Conservation (phyloP, 805 yeast species). For the Lipomyces orientalis region DNA sequence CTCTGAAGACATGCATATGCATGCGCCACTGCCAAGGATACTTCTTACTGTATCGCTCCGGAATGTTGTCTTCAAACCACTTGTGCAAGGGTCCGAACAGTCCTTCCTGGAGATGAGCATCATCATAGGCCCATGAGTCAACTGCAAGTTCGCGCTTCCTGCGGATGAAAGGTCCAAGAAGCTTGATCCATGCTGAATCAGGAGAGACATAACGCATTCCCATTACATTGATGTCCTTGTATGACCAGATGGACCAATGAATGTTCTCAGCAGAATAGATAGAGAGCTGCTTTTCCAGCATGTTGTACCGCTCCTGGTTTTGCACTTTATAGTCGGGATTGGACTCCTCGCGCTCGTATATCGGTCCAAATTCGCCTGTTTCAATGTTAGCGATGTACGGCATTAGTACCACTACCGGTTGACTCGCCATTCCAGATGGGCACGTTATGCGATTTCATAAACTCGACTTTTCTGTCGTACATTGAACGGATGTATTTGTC, state of each 20-base stretch:
- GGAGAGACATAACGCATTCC: slow-evolving; percentile 57
- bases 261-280: slow-evolving; percentile 51
- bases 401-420: no score
- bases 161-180: slow-evolving; percentile 52
- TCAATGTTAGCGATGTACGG: slow-evolving; percentile 31
- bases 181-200: slow-evolving; percentile 51
- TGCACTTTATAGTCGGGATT: slow-evolving; percentile 53
- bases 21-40: slow-evolving; percentile 53
- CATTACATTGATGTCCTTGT: slow-evolving; percentile 60
- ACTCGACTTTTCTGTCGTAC: slow-evolving; percentile 54
- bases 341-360: slow-evolving; percentile 42
- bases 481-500: slow-evolving; percentile 47
- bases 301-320: slow-evolving; percentile 51
- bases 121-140: slow-evolving; percentile 59
- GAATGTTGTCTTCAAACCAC: slow-evolving; percentile 51
- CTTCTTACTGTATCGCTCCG: slow-evolving; percentile 49
- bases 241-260: slow-evolving; percentile 60
- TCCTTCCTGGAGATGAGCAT: slow-evolving; percentile 47
- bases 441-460: slow-evolving; percentile 49
- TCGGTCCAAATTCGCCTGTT: slow-evolving; percentile 50
- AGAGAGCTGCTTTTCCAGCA: slow-evolving; percentile 54
- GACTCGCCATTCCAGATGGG: slow-evolving; percentile 58
- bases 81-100: slow-evolving; percentile 48
- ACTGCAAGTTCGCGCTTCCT: slow-evolving; percentile 55
- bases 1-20: slow-evolving; percentile 49